Percentiles rank a stretch among this genome's conserved stretches.
These are phyloP conservation scores for Celoporthe dispersa DNA, from an alignment of 2,329 filamentous ascomycete genomes.

Conservation along the genomic window DNA sequence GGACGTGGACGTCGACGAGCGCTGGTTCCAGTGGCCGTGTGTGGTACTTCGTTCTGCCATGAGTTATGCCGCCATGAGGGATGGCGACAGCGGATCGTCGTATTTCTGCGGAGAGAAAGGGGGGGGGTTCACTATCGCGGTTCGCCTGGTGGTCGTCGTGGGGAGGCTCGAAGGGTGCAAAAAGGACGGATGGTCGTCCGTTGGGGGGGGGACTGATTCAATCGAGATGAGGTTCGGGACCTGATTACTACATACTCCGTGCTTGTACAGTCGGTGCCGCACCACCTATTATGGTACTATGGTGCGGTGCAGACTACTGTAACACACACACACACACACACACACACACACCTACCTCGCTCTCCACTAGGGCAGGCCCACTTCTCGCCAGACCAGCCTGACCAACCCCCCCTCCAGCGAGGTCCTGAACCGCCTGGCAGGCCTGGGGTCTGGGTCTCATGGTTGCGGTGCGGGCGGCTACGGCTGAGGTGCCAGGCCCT, in stretches of 20 bases:
- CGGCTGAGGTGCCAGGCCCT: neutral
- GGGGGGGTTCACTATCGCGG: neutral
- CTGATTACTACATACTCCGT: constrained; percentile 3
- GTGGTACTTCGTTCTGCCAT: constrained; percentile 65
- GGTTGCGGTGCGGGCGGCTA: constrained; percentile 4
- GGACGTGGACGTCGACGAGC: constrained; percentile 48
- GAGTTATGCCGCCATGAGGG: constrained; percentile 67
- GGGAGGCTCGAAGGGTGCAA: neutral
- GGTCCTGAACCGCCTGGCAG: neutral
- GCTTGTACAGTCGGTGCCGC: neutral
- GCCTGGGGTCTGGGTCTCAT: neutral
- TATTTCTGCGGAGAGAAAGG: neutral
- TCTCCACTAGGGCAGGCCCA: neutral
- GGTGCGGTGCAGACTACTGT: too few relatives aligned
- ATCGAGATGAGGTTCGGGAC: constrained; percentile 2
- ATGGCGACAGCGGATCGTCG: constrained; percentile 37
- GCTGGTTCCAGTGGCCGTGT: constrained; percentile 46
- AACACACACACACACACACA: too few relatives aligned
- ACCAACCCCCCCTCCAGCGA: neutral
- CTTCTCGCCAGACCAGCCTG: neutral
- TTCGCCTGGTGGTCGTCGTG: constrained; percentile 1
- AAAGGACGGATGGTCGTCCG: neutral
- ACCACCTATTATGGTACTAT: neutral
- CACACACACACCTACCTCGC: too few relatives aligned
- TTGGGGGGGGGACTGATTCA: neutral